A percentile compares a stretch with the other conserved stretches of the same genome.
Conservation (phyloP, 202 grass and related monocot genomes). For the Saccharum hybrid region DNA sequence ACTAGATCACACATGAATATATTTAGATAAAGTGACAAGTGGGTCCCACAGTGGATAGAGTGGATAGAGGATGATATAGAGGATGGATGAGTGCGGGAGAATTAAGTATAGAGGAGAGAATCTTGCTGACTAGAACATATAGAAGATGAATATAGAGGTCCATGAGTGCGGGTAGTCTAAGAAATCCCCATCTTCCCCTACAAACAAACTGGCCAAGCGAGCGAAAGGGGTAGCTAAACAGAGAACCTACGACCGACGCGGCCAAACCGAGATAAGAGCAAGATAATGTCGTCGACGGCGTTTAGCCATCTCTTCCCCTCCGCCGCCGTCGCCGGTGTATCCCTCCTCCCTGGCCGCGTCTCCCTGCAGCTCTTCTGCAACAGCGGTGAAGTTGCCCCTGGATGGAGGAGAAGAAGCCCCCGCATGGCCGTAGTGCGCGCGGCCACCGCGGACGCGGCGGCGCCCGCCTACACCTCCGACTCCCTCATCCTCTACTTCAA, state of each 20-base stretch:
- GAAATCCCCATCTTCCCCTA: background rate
- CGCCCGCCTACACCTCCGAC: constrained; percentile 46
- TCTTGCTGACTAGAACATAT: too few relatives aligned
- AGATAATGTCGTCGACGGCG: constrained; percentile 42
- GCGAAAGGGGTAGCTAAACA: too few relatives aligned
- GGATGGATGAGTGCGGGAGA: too few relatives aligned
- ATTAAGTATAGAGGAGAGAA: too few relatives aligned
- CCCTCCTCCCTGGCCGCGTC: constrained; percentile 6
- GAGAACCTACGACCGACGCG: background rate
- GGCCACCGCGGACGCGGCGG: constrained; percentile 30
- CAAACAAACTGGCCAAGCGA: background rate
- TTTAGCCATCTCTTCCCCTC: constrained; percentile 32
- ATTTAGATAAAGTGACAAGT: too few relatives aligned
- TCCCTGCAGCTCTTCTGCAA: constrained; percentile 14
- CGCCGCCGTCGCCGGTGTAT: constrained; percentile 17
- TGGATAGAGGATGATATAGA: too few relatives aligned
- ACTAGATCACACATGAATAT: too few relatives aligned
- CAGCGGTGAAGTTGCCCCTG: background rate
- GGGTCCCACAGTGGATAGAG: too few relatives aligned
- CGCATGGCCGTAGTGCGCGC: constrained; percentile 38
- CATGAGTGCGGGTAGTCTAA: too few relatives aligned
- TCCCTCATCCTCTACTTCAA: constrained; percentile 59
- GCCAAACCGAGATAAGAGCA: constrained; percentile 27
- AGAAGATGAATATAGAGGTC: too few relatives aligned
- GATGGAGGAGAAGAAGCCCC: constrained; percentile 6